Conservation (phyloP, 164 flowering plant species). For the Taxillus chinensis region DNA sequence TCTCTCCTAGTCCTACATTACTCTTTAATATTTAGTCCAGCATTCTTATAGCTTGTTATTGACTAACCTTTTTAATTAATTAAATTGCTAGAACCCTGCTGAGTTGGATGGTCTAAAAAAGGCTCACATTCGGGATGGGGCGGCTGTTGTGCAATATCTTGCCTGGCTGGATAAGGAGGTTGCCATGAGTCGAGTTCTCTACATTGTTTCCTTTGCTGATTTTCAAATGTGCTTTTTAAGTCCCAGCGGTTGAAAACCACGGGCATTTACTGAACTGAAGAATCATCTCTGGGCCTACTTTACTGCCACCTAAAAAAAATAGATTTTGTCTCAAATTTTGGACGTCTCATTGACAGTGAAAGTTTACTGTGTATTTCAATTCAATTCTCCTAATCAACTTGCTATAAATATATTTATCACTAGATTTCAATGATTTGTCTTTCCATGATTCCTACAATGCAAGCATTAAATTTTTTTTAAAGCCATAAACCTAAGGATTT, state of each 20-base stretch:
- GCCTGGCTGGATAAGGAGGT: constrained; percentile 94
- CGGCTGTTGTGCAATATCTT: constrained; percentile 93
- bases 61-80: not conserved
- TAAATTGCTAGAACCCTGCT: constrained; percentile 57
- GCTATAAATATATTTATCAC: too few relatives aligned
- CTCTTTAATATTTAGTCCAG: too few relatives aligned
- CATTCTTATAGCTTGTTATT: not conserved
- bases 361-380: too few relatives aligned
- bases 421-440: too few relatives aligned
- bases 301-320: not conserved
- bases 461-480: too few relatives aligned
- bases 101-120: constrained; percentile 87
- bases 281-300: not conserved
- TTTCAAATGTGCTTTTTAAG: too few relatives aligned
- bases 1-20: too few relatives aligned
- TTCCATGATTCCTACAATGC: too few relatives aligned
- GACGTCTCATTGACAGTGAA: too few relatives aligned
- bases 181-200: not conserved
- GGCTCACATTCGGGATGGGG: constrained; percentile 92
- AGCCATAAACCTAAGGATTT: not conserved
- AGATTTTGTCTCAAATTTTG: too few relatives aligned
- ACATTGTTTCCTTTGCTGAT: not conserved
- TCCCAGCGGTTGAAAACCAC: too few relatives aligned
- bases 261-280: not conserved
- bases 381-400: too few relatives aligned